Base-by-base conservation (phyloP, 1,284 basidiomycete species). In the Salmacisia buchloeana region DNA sequence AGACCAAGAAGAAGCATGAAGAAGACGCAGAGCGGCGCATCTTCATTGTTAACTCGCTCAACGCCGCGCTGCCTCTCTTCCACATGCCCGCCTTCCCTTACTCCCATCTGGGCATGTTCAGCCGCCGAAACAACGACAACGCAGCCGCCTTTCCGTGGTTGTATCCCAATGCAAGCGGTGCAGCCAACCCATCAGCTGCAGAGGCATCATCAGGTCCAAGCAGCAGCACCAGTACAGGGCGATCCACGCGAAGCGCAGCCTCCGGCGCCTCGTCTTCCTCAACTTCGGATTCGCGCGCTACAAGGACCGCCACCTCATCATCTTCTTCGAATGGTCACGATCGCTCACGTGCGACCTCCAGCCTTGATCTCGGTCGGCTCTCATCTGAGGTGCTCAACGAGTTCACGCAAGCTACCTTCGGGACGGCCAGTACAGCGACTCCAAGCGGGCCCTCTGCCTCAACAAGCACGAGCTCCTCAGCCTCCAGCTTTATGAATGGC, bases 1-100 rank as follows among this genome's bases (percentile, higher is more conserved):
- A 71, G 49, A 68, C 69, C 12, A 39, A 66, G 7, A 69, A 69
- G 65, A 60, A 71, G 54, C 60, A 67, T 23, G 43, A 63, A 3
- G 66, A 71, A 35, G 69, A 69, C n/a, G 10, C 58, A 1, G 64
- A 66, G 36, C 54, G 62, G 43, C 56, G 49, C 23, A 54, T 54
- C 3, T 54, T 54, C 49, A 6, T 31, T n/a, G 25, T 27, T 21
- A 43, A 43, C 15, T 43, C 39, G 4, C 39, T 21, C 39, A 43
- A 21, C 39, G 18, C 23, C 23, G 39, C 23, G 18, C 39, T 43
- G 23, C 39, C 39, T 5, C 49, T 18, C 10, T 33, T 33, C 23
- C 41, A 43, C 41, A 43, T 43, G 18, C 41, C 41, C 15, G 41
- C 41, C 10, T 21, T 43, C 10, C 18, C 49, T 18, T 25, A 33